Conservation (phyloP, 2,329 filamentous ascomycete genomes). For the Cadophora sp. region DNA sequence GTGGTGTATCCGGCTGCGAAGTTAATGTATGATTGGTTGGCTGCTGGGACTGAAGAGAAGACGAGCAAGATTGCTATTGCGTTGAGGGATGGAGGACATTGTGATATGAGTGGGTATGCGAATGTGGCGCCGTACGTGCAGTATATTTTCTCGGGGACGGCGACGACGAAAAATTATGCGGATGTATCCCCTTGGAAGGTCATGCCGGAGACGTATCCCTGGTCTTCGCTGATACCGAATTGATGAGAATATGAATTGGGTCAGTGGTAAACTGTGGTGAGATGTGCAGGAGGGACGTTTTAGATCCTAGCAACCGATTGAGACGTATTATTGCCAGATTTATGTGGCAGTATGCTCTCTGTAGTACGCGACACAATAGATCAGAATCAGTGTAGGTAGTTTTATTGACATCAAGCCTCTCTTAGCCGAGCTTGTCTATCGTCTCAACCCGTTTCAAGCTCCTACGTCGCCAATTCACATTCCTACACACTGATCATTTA, state of each 20-base stretch:
- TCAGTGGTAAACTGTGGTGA: neutral
- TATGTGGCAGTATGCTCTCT: neutral
- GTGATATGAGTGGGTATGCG: conserved; percentile 53
- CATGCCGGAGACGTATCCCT: conserved; percentile 54
- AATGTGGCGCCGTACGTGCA: conserved; percentile 55
- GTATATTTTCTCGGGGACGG: conserved; percentile 54
- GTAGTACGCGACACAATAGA: neutral
- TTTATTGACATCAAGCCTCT: neutral
- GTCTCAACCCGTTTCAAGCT: neutral
- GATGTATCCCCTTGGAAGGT: conserved; percentile 52
- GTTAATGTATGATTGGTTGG: conserved; percentile 45
- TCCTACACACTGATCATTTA: too few relatives aligned
- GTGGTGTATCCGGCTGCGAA: conserved; percentile 46
- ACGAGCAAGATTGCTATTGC: conserved; percentile 50
- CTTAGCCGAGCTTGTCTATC: neutral
- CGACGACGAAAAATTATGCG: conserved; percentile 54
- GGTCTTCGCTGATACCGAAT: conserved; percentile 49
- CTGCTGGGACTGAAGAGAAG: conserved; percentile 33
- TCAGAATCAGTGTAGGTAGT: neutral
- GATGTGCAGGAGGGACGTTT: neutral
- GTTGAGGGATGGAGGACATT: conserved; percentile 54
- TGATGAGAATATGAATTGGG: neutral
- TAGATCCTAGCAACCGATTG: neutral
- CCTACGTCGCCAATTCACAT: neutral
- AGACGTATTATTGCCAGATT: neutral